Evolutionary conservation across 257 asterid genomes (phyloP), one percentile per base, ranked within the genome.

Genomic region (Phtheirospermum japonicum): DNA sequence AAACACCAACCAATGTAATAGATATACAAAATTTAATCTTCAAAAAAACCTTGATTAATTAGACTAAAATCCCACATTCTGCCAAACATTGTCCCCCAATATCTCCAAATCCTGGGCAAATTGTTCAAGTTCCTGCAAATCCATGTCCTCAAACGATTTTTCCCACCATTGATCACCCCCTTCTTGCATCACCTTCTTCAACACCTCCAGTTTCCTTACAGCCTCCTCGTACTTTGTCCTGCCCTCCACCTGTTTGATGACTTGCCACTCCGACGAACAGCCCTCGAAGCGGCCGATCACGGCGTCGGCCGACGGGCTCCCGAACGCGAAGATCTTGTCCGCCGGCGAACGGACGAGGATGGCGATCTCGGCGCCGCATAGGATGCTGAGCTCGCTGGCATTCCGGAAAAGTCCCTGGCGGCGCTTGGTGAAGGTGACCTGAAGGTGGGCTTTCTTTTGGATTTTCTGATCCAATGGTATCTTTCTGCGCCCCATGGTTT

Each of bases 101-200:
- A n/a, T 64, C 11, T 66, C 78, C 73, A 81, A 19, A 1, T 76
- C 75, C 11, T 48, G 58, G 16, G 18, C 36, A 18, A 57, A 80
- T 5, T 69, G 78, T 67, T 81, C 78, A 60, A 84, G 76, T 56
- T 79, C 81, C 14, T 75, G 75, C 59, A 81, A 2, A n/a, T 64
- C 78, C 78, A 71, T 12, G 3, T 61, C 46, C 12, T 75, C 82
- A 28, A 65, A 16, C 0, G 31, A 2, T 2, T 46, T 6, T 14
- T 77, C 71, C 88, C 86, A 79, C 88, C 84, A n/a, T n/a, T n/a
- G n/a, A n/a, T n/a, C n/a, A n/a, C n/a, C 59, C 39, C 14, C 31
- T 9, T 28, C 69, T 7, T 0, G 3, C 23, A 1, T 69, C 64
- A 16, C 59, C 42, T 42, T 63, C 73, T 57, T 70, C 16, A 61